These are phyloP conservation scores for Ceratopteris richardii DNA, from an alignment of 75 land plant species.

Conservation along the genomic window DNA sequence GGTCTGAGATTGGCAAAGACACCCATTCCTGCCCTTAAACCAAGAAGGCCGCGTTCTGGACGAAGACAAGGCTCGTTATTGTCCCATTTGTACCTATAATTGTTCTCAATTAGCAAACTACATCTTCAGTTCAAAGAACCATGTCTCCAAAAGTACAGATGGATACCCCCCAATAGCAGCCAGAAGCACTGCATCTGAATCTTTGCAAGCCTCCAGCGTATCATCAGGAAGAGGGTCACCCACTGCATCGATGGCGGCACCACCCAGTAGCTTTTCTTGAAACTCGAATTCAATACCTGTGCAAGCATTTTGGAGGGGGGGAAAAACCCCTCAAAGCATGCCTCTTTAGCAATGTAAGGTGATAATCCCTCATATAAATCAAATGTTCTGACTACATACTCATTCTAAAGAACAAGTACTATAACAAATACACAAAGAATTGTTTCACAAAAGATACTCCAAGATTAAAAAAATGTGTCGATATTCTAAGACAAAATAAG, in stretches of 20 bases:
- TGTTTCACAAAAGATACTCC: too few relatives aligned
- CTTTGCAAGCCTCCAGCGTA: slow-evolving; percentile 52
- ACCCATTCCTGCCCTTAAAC: slow-evolving; percentile 71
- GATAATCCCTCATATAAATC: too few relatives aligned
- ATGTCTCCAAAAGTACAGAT: too few relatives aligned
- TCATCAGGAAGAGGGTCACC: slow-evolving; percentile 90
- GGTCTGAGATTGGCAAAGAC: slow-evolving; percentile 98
- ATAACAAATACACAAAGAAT: too few relatives aligned
- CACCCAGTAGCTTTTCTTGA: slow-evolving; percentile 82
- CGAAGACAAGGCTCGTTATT: slow-evolving; percentile 69
- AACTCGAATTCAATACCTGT: slow-evolving; percentile 67
- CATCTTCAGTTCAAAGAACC: too few relatives aligned
- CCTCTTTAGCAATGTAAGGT: neutral
- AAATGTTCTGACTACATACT: too few relatives aligned
- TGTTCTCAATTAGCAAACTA: neutral
- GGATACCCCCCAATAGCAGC: slow-evolving; percentile 96
- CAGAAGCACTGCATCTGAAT: slow-evolving; percentile 88
- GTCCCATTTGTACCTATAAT: slow-evolving; percentile 92
- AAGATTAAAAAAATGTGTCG: too few relatives aligned
- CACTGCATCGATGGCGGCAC: slow-evolving; percentile 70
- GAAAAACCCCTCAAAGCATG: neutral
- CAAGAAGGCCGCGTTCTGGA: slow-evolving; percentile 91
- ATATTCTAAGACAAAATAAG: too few relatives aligned
- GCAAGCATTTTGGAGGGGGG: neutral
- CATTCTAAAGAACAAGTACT: too few relatives aligned